phyloP scores from a whole-genome alignment of 495 filamentous ascomycete species.

The Trichocladium antarcticum region DNA sequence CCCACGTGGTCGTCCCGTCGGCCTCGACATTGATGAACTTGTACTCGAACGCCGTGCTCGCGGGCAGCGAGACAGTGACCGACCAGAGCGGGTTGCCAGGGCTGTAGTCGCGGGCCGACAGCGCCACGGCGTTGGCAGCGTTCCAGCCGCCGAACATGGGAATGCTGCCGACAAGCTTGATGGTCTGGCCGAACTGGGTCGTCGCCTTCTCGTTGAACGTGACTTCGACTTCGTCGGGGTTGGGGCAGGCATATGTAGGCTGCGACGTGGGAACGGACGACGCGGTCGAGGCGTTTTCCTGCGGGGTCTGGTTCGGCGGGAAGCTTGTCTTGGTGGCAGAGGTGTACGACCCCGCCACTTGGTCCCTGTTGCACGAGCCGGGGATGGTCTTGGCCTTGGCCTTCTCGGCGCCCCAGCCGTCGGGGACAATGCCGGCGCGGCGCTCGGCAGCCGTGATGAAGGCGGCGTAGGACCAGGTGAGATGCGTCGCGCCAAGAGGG shows the following conservation, averaged over 20 bases:
- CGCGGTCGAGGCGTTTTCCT: slow-evolving; percentile 20
- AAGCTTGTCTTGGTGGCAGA: slow-evolving; percentile 44
- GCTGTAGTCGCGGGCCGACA: slow-evolving; percentile 46
- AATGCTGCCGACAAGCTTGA: slow-evolving; percentile 49
- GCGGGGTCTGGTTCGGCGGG: slow-evolving; percentile 44
- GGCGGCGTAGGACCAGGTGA: slow-evolving; percentile 62
- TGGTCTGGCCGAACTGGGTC: slow-evolving; percentile 47
- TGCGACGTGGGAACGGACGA: slow-evolving; percentile 27
- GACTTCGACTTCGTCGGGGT: slow-evolving; percentile 41
- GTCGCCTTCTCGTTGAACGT: slow-evolving; percentile 48
- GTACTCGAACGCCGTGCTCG: slow-evolving; percentile 48
- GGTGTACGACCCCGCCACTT: slow-evolving; percentile 49
- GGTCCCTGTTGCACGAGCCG: slow-evolving; percentile 39
- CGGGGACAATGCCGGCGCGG: slow-evolving; percentile 39
- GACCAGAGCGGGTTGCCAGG: slow-evolving; percentile 47
- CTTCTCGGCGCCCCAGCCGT: slow-evolving; percentile 41
- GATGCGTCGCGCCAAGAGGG: slow-evolving; percentile 45
- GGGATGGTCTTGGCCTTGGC: slow-evolving; percentile 43
- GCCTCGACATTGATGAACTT: slow-evolving; percentile 54
- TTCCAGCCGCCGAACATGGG: slow-evolving; percentile 48
- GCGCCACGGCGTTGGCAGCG: slow-evolving; percentile 36
- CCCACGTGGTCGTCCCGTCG: slow-evolving; percentile 49
- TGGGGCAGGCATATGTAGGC: slow-evolving; percentile 36
- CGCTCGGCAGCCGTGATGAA: slow-evolving; percentile 49
- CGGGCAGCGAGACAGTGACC: slow-evolving; percentile 39